Base-by-base conservation (phyloP, 2,329 filamentous ascomycete species). In the Alternaria sp. region DNA sequence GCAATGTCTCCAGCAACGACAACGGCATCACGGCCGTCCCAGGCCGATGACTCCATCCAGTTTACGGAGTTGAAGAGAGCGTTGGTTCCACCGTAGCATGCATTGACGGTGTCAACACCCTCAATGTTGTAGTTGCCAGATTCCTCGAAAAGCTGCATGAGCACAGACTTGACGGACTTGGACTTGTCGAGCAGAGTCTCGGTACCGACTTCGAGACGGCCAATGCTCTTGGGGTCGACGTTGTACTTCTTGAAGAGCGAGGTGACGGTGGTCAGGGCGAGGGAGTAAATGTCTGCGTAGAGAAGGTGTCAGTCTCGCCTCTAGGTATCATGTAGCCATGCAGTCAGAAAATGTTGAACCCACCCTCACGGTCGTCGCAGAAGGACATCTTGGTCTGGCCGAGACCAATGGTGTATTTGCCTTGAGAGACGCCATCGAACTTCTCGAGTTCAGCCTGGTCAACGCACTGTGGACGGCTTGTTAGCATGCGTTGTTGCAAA, bases 381-480 rank as follows among this genome's bases (percentile, higher is more conserved):
- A 84, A 85, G 78, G 81, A 83, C 83, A 85, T 85, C 74, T 82
- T 83, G 66, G 82, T 84, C 79, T 84, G 83, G 70, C 83, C 83
- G 62, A 85, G 81, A 61, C 83, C 83, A 77, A 85, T 84, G 53
- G 83, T 84, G 78, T 85, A 85, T 70, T 85, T 85, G 70, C 83
- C 83, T 61, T 75, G 69, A 59, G 77, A 78, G 61, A 85, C 82
- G 76, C 83, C 83, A 82, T 85, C 83, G 78, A 84, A 84, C 76
- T 83, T 83, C 74, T 85, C 83, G 62, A 85, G 81, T 69, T 84
- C 82, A 64, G 80, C 69, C 75, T 85, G 83, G 73, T 84, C 83
- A 66, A 85, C 83, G 69, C 82, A 84, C 82, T 84, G 78, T 62
- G 71, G 63, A 44, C 24, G 51, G 24, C 47, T 48, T 38, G 68